These are phyloP conservation scores for Nepenthes alata DNA, from an alignment of 179 eudicot species.

Conservation along the genomic window DNA sequence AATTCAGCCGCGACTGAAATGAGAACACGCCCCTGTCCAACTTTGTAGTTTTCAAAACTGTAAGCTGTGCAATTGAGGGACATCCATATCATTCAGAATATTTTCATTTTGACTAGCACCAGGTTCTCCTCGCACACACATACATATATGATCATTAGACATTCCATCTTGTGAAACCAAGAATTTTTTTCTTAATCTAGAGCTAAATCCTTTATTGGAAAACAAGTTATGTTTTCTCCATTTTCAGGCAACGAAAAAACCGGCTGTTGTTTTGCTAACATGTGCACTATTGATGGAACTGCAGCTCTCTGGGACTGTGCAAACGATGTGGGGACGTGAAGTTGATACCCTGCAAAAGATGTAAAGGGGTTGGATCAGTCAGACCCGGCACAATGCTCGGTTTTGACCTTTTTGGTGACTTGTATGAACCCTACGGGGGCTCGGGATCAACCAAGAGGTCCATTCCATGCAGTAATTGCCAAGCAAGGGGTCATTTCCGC, in stretches of 20 bases:
- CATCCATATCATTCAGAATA: no score
- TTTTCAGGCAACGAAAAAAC: no score
- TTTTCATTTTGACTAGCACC: no score
- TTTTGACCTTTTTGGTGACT: constrained; percentile 24
- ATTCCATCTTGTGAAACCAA: no score
- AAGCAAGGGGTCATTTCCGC: constrained; percentile 39
- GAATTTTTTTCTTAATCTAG: no score
- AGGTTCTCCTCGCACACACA: no score
- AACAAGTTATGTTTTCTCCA: neutral
- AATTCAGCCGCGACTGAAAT: no score
- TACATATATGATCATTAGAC: no score
- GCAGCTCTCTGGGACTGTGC: constrained; percentile 81
- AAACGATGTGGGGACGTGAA: constrained; percentile 69
- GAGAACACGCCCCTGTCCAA: no score
- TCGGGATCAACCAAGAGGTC: constrained; percentile 6
- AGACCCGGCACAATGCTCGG: constrained; percentile 40
- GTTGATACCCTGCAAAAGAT: constrained; percentile 56
- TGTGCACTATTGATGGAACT: neutral
- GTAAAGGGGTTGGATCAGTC: constrained; percentile 57
- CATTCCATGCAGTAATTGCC: constrained; percentile 28
- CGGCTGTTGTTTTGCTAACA: neutral
- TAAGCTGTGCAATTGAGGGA: no score
- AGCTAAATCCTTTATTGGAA: neutral
- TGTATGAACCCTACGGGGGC: constrained; percentile 9
- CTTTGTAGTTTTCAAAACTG: no score